Percentiles rank a stretch among this genome's conserved stretches.
phyloP scores from a whole-genome alignment of 2,329 filamentous ascomycete genomes.

The Clarireedia hainanense region DNA sequence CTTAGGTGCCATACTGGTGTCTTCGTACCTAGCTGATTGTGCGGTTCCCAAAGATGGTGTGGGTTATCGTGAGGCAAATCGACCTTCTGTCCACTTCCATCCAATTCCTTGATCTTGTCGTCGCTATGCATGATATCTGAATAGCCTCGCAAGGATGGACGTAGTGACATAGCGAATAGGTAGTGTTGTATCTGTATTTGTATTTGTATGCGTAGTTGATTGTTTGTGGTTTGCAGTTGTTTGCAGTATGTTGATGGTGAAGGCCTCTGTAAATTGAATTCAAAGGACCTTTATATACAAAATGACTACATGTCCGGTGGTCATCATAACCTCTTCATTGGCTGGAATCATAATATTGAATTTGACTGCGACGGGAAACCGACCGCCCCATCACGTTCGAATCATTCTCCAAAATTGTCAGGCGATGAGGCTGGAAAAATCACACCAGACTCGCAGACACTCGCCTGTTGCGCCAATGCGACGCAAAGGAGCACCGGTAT shows the following conservation, averaged over 20 bases:
- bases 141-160: conserved; percentile 2
- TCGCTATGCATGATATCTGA: conserved; percentile 4
- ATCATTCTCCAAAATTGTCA: background rate
- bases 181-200: background rate
- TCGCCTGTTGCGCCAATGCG: background rate
- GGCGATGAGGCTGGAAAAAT: background rate
- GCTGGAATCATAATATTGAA: too few species aligned
- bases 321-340: too few species aligned
- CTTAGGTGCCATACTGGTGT: conserved; percentile 20
- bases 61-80: conserved; percentile 9
- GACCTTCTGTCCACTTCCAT: conserved; percentile 19
- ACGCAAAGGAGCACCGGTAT: background rate
- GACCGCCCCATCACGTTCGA: too few species aligned
- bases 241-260: too few species aligned
- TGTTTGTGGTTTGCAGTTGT: too few species aligned
- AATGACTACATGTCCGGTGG: too few species aligned
- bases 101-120: background rate
- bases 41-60: conserved; percentile 20
- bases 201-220: background rate
- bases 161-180: background rate
- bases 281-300: background rate
- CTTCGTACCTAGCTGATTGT: background rate
- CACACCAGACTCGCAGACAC: background rate
- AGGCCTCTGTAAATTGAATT: too few species aligned
- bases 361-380: too few species aligned